Evolutionary conservation across 768 basidiomycete species (phyloP), one percentile per base, ranked within the genome.

Genomic region (Mrakia gelida): DNA sequence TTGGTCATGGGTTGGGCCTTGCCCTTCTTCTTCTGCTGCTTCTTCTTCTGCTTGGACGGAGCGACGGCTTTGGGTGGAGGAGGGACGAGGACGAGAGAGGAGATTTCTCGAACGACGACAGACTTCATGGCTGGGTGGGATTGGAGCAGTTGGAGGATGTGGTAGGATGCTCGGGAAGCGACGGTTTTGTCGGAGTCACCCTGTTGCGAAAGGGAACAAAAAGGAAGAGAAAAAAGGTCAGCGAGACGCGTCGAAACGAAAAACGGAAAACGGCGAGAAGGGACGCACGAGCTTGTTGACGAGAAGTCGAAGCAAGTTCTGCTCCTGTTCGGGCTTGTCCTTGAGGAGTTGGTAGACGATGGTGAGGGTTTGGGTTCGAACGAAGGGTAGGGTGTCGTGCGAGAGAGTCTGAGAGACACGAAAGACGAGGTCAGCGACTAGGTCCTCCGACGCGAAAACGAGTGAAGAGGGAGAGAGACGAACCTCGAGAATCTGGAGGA

Each of bases 321-420:
- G 94, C 83, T 98, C 97, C 84, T 99, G 97, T 83, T 99, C 97
- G 0, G 96, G 94, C 81, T 94, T 95, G 78, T 91, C 92, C 45
- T 89, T 88, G 16, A 99, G 89, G 7, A 98, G 89, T 41, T 89
- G 91, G 83, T 88, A 89, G 52, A 95, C 89, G 54, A 95, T 87
- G 34, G 88, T 88, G 75, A 97, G 87, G 0, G 92, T 87, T 84
- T 96, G 95, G 0, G 88, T 95, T 54, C 95, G 91, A 76, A 97
- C 91, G 81, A 95, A 98, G 3, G 91, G 88, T 5, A 98, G 87
- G 0, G 93, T 90, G 83, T 98, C 95, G 75, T 92, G 87, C 0
- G 92, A 91, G 71, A 95, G 87, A 3, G 88, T 88, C 93, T 94
- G 79, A 10, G 79, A 10, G n/a, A n/a, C n/a, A 61, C 41, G 34